Conservation (phyloP, 2,329 filamentous ascomycete genomes). For the Aureobasidium zeae region DNA sequence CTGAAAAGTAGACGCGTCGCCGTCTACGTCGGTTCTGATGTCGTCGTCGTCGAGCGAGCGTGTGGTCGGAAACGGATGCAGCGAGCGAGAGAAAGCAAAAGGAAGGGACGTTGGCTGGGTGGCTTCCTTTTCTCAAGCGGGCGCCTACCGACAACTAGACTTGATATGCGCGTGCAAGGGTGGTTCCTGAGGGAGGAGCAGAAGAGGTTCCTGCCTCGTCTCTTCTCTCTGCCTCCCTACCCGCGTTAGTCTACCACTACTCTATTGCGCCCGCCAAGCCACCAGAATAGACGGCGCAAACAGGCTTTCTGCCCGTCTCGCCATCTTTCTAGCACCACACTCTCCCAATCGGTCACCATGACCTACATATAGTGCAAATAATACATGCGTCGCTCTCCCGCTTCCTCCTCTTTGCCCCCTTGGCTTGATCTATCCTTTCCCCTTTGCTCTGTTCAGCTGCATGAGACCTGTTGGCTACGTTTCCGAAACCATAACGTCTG, state of each 20-base stretch:
- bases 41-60: not conserved
- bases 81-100: not conserved
- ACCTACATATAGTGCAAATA: too few relatives aligned
- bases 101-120: not conserved
- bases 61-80: too few relatives aligned
- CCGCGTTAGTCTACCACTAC: too few relatives aligned
- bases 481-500: not conserved
- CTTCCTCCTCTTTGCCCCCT: not conserved
- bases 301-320: constrained; percentile 7
- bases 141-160: not conserved
- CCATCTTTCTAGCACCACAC: constrained; percentile 4
- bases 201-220: not conserved
- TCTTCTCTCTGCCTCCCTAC: not conserved
- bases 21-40: not conserved
- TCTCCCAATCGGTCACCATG: not conserved
- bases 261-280: not conserved
- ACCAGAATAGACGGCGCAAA: not conserved
- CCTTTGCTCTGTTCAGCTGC: not conserved
- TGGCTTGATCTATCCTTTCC: not conserved
- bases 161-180: not conserved
- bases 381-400: constrained; percentile 5
- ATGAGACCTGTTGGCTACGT: too few relatives aligned
- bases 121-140: too few relatives aligned
- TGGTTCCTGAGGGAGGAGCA: not conserved
- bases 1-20: not conserved